A percentile compares a stretch with the other conserved stretches of the same genome.
These are phyloP conservation scores for Mycena latifolia DNA, from an alignment of 768 basidiomycete species.

Conservation along the genomic window DNA sequence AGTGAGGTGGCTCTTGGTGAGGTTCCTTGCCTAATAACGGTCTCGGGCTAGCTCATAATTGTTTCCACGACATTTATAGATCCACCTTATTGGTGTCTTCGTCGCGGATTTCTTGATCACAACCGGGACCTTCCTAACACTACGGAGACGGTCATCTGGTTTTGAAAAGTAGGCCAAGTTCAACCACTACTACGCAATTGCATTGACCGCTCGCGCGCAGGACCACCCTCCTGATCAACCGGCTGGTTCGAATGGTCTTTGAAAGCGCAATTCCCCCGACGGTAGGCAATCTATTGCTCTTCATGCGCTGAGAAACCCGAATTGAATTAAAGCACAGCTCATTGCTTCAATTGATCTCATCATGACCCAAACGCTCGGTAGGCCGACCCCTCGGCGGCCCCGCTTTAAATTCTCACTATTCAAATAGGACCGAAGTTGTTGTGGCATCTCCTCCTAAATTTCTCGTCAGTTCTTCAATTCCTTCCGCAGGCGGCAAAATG, in stretches of 20 bases:
- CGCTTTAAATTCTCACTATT: no score
- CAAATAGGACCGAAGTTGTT: no score
- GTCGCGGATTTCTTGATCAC: conserved; percentile 22
- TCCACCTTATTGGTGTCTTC: conserved; percentile 25
- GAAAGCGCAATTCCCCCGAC: conserved; percentile 25
- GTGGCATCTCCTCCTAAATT: conserved; percentile 17
- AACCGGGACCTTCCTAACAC: conserved; percentile 11
- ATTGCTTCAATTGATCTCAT: conserved; percentile 22
- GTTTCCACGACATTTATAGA: no score
- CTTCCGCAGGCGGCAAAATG: no score
- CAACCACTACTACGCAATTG: no score
- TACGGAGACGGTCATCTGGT: conserved; percentile 4
- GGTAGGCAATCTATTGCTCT: background rate
- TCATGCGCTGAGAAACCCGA: no score
- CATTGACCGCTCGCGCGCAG: no score
- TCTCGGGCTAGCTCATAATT: no score
- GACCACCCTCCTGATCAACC: conserved; percentile 13
- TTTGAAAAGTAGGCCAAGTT: no score
- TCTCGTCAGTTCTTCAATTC: background rate
- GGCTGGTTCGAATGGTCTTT: conserved; percentile 21
- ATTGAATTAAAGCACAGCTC: background rate
- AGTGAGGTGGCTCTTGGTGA: conserved; percentile 19
- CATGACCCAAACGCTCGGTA: conserved; percentile 23
- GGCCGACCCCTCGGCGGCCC: no score
- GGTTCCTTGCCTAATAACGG: no score